Evolutionary conservation across 495 filamentous ascomycete genomes (phyloP).

Genomic region (Aspergillus kassunensis): DNA sequence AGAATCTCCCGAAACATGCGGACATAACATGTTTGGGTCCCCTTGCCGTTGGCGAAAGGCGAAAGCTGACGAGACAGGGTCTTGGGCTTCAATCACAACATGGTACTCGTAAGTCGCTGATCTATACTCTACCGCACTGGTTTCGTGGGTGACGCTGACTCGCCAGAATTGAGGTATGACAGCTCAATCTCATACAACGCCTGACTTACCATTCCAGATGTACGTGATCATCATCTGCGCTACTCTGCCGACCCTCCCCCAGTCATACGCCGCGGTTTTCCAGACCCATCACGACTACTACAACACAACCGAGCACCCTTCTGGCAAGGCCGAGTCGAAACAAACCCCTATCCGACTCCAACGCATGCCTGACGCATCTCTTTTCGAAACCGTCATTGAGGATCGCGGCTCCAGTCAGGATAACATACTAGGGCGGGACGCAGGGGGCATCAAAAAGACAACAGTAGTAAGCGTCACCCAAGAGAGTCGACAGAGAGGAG

Average conservation of each 20-base stretch:
- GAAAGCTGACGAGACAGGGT: neutral
- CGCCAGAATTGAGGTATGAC: slow-evolving; percentile 10
- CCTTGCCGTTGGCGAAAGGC: neutral
- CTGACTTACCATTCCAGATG: slow-evolving; percentile 1
- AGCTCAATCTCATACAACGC: neutral
- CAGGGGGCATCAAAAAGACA: slow-evolving; percentile 5
- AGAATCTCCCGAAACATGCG: slow-evolving; percentile 6
- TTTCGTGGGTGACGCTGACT: too few species aligned
- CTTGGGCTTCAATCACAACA: slow-evolving; percentile 9
- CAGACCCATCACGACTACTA: neutral
- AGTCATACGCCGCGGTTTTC: slow-evolving; percentile 3
- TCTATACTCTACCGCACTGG: too few species aligned
- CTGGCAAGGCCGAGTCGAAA: neutral
- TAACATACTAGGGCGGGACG: neutral
- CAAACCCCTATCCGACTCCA: neutral
- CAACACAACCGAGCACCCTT: neutral
- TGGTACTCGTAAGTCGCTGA: slow-evolving; percentile 13
- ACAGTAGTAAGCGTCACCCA: slow-evolving; percentile 5
- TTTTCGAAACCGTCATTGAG: slow-evolving; percentile 9
- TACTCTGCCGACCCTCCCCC: slow-evolving; percentile 10
- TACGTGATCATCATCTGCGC: slow-evolving; percentile 16
- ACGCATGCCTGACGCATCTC: slow-evolving; percentile 6
- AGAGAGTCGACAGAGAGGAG: neutral
- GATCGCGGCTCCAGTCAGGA: slow-evolving; percentile 5
- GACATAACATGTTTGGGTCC: slow-evolving; percentile 2